phyloP scores from a whole-genome alignment of 2,329 filamentous ascomycete species.

The Westerdykella ornata region DNA sequence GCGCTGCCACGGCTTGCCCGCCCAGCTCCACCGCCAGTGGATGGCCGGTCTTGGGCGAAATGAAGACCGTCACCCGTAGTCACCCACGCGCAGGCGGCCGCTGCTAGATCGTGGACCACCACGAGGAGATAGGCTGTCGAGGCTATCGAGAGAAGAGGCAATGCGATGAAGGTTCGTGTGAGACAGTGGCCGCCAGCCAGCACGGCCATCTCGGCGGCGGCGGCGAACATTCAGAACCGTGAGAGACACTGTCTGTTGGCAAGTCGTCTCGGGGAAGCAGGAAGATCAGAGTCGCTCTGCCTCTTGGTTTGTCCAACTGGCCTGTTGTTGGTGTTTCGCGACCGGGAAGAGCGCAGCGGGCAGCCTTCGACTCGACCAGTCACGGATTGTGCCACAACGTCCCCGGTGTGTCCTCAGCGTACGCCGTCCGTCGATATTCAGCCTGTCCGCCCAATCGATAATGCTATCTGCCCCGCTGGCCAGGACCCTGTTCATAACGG shows the following conservation, averaged over 20 bases:
- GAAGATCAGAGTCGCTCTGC: too few relatives aligned
- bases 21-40: slow-evolving; percentile 5
- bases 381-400: neutral
- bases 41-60: slow-evolving; percentile 19
- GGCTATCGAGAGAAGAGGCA: too few relatives aligned
- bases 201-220: too few relatives aligned
- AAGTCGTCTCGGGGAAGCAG: too few relatives aligned
- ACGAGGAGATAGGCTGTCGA: too few relatives aligned
- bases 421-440: slow-evolving; percentile 13
- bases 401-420: slow-evolving; percentile 8
- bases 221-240: too few relatives aligned
- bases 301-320: too few relatives aligned
- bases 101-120: too few relatives aligned
- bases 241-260: too few relatives aligned
- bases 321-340: slow-evolving; percentile 20
- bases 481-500: slow-evolving; percentile 22
- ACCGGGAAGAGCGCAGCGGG: neutral
- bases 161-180: too few relatives aligned
- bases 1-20: slow-evolving; percentile 1
- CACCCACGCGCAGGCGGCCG: too few relatives aligned
- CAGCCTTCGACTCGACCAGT: neutral
- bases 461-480: slow-evolving; percentile 31
- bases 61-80: slow-evolving; percentile 34
- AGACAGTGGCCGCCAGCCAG: too few relatives aligned
- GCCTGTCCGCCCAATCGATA: slow-evolving; percentile 38